Percentiles rank a stretch among this genome's conserved stretches.
Conservation (phyloP, 345 rosid genomes). For the Syzygium aqueum region DNA sequence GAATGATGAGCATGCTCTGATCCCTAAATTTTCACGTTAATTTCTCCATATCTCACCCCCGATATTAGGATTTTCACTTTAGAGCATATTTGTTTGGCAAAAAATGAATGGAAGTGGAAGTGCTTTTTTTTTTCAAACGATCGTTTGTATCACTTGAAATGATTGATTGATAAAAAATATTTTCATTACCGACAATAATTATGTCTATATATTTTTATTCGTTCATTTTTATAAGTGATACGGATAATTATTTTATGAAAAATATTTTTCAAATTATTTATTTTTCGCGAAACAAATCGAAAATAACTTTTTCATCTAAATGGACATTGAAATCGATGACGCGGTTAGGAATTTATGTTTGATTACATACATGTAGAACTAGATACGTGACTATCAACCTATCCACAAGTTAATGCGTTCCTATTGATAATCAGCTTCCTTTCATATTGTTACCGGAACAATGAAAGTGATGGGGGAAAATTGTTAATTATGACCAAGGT, state of each 20-base stretch:
- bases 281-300: no score
- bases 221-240: no score
- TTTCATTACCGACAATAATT: no score
- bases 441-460: background rate
- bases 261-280: no score
- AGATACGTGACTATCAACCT: background rate
- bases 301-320: background rate
- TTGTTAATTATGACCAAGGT: background rate
- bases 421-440: background rate
- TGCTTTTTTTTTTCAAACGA: no score
- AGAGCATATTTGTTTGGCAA: background rate
- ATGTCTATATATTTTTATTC: no score
- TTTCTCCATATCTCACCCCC: background rate
- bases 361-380: background rate
- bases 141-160: no score
- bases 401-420: background rate
- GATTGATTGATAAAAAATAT: no score
- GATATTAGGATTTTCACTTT: background rate
- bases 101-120: no score
- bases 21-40: no score
- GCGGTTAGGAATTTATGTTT: rapidly evolving
- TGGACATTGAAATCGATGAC: rapidly evolving
- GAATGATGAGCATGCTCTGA: background rate
- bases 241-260: no score
- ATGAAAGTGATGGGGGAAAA: rapidly evolving